Evolutionary conservation across 2,329 filamentous ascomycete genomes (phyloP).

Genomic region (Cladosporium sphaerospermum): DNA sequence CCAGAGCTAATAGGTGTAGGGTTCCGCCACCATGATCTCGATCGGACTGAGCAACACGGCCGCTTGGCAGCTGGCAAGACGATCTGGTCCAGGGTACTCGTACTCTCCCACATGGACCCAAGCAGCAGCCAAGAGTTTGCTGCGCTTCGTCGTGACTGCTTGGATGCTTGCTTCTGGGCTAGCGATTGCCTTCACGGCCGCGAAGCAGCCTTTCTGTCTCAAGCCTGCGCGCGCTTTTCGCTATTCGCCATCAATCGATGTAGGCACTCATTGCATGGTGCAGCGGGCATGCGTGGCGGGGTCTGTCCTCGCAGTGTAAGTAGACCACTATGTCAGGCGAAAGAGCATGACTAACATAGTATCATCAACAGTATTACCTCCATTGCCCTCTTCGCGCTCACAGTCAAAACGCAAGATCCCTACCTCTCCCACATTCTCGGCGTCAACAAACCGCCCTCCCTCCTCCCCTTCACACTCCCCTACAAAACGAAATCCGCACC

Average conservation of each 20-base stretch:
- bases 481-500: constrained; percentile 16
- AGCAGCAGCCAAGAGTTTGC: constrained; percentile 14
- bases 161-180: constrained; percentile 23
- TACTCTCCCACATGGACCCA: background rate
- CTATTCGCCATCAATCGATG: constrained; percentile 11
- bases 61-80: background rate
- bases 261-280: constrained; percentile 21
- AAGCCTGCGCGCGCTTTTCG: background rate
- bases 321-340: background rate
- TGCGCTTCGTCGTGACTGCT: constrained; percentile 18
- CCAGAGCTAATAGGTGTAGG: background rate
- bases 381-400: constrained; percentile 20
- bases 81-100: background rate
- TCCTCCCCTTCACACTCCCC: constrained; percentile 19
- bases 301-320: constrained; percentile 22
- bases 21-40: background rate
- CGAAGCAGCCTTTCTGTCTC: constrained; percentile 18
- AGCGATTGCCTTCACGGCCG: constrained; percentile 21
- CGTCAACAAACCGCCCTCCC: constrained; percentile 14
- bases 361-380: constrained; percentile 17
- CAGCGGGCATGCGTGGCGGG: constrained; percentile 21
- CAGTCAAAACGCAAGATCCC: constrained; percentile 19
- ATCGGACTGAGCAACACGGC: background rate
- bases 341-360: background rate
- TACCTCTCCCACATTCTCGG: constrained; percentile 24